Evolutionary conservation across 768 basidiomycete species (phyloP), one percentile per base, ranked within the genome.

Genomic region (Asterophora parasitica): DNA sequence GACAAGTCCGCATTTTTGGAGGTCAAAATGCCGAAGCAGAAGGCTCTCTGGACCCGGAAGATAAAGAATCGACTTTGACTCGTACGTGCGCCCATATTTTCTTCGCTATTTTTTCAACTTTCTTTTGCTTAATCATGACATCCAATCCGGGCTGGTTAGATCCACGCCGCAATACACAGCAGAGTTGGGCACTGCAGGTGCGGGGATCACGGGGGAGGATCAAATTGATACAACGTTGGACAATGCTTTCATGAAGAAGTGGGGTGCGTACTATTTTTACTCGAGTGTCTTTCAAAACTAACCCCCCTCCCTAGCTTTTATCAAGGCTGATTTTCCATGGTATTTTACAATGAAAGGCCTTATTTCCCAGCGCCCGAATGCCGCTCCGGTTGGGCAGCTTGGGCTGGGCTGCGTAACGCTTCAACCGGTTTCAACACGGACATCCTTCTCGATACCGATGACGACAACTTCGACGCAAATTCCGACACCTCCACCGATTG

Each of bases 321-420:
- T 42, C 17, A 34, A 43, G 30, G 39, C n/a, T 9, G 34, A 17
- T 36, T 47, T 9, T 28, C 41, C 41, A 7, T 38, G 23, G 20
- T 41, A 17, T 15, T 48, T 34, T 32, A 23, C 16, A 19, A 16
- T 37, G n/a, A 23, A 42, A 13, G 40, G 35, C 6, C 39, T 61
- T 10, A 60, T 59, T 31, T 49, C 42, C 4, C 44, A 52, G 32
- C 52, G 51, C 1, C 59, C 53, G 15, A 61, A 58, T 42, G 26
- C 51, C 10, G 41, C 46, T 19, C 57, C 44, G 20, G 42, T 44
- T 1, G 48, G 46, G n/a, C 41, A n/a, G n/a, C n/a, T n/a, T n/a
- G n/a, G n/a, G n/a, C n/a, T n/a, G n/a, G n/a, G n/a, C n/a, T 61
- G 6, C 56, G 58, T 4, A 57, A 61, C 34, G 52, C 41, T 20